phyloP scores from a whole-genome alignment of 768 basidiomycete genomes.

The Pisolithus sp. region DNA sequence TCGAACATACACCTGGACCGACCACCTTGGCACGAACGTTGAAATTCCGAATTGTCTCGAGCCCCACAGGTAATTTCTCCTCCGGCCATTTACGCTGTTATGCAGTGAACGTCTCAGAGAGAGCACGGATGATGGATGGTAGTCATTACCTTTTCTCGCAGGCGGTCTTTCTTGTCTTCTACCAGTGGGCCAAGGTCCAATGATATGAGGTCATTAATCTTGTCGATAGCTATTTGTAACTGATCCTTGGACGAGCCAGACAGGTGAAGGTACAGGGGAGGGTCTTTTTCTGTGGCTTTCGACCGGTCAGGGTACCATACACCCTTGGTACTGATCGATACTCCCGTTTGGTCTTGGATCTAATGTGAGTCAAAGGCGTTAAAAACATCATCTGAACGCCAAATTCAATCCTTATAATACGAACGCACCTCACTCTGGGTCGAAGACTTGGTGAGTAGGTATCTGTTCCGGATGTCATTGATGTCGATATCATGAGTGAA shows the following conservation, averaged over 20 bases:
- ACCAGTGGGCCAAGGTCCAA: conserved; percentile 77
- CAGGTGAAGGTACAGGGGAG: conserved; percentile 90
- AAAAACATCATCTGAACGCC: background rate
- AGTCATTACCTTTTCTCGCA: conserved; percentile 55
- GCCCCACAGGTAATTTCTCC: conserved; percentile 83
- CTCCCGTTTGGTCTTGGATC: conserved; percentile 91
- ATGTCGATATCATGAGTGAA: conserved; percentile 93
- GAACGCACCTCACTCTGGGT: conserved; percentile 82
- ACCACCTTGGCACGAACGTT: conserved; percentile 98
- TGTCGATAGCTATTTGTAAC: conserved; percentile 62
- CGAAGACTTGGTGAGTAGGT: conserved; percentile 86
- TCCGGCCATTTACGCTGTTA: conserved; percentile 93
- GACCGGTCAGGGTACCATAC: conserved; percentile 92
- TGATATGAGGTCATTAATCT: conserved; percentile 64
- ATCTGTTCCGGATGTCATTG: conserved; percentile 92
- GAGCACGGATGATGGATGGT: background rate
- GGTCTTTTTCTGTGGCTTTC: conserved; percentile 89
- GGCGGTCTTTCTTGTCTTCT: conserved; percentile 66
- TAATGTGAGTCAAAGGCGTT: conserved; percentile 24
- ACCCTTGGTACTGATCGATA: conserved; percentile 88
- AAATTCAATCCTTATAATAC: background rate
- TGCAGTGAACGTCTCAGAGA: conserved; percentile 6
- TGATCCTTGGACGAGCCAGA: conserved; percentile 65
- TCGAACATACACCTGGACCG: conserved; percentile 70
- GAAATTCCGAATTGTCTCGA: conserved; percentile 93